These are phyloP conservation scores for Citrus trifoliata DNA, from an alignment of 345 rosid species.

Conservation along the genomic window DNA sequence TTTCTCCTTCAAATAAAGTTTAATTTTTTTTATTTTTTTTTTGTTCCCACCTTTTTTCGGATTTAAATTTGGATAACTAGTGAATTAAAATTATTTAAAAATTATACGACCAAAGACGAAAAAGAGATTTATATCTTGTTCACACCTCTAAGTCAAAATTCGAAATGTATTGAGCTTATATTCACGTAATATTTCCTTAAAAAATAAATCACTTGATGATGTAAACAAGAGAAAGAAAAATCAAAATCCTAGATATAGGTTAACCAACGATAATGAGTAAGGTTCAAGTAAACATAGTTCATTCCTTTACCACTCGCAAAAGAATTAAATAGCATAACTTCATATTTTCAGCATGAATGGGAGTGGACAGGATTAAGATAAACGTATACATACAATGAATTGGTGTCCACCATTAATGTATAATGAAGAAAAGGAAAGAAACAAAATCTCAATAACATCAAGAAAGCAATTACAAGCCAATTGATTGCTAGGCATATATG, in stretches of 20 bases:
- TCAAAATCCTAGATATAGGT: not conserved
- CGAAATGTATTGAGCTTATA: no score
- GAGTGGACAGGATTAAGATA: not conserved
- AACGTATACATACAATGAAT: not conserved
- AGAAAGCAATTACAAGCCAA: not conserved
- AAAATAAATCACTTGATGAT: not conserved
- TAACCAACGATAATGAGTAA: not conserved
- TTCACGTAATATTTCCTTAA: no score
- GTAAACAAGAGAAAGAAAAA: not conserved
- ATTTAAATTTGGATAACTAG: no score
- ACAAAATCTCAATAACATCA: not conserved
- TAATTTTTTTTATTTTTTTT: no score
- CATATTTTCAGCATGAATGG: not conserved
- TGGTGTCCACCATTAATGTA: not conserved
- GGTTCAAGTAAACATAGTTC: not conserved
- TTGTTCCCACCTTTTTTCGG: no score
- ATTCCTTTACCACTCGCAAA: not conserved
- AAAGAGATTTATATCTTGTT: no score
- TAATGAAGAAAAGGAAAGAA: not conserved
- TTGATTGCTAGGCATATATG: not conserved
- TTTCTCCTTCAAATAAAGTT: no score
- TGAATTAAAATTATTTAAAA: no score
- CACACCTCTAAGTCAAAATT: no score
- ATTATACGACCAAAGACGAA: no score
- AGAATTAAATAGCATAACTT: not conserved